These are phyloP conservation scores for Asclepias syriaca DNA, from an alignment of 257 asterid species.

Conservation along the genomic window DNA sequence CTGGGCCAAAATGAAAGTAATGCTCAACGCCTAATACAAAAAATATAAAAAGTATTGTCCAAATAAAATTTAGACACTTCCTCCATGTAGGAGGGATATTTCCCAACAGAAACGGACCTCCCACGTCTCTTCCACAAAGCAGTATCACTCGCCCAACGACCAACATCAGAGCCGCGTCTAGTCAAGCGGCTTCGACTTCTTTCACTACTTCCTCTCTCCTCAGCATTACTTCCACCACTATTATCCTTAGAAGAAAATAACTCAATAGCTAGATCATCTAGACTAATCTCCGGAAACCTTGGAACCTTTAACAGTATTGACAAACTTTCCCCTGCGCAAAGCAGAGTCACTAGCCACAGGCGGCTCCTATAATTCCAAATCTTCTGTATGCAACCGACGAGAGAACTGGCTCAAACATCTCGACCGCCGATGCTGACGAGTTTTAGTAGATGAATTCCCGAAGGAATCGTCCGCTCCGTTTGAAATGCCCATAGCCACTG, in stretches of 20 bases:
- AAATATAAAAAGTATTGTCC: too few relatives aligned
- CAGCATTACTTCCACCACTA: conserved; percentile 34
- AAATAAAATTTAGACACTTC: too few relatives aligned
- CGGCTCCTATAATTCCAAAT: conserved; percentile 27
- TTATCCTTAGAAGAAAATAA: conserved; percentile 44
- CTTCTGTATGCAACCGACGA: conserved; percentile 16
- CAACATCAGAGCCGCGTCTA: conserved; percentile 43
- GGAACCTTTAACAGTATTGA: conserved; percentile 72
- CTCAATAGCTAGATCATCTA: conserved; percentile 81
- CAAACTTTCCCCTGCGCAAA: conserved; percentile 63
- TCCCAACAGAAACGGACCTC: conserved; percentile 84
- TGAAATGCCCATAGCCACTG: conserved; percentile 18
- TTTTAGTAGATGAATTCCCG: conserved; percentile 20
- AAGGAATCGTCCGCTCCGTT: conserved; percentile 17
- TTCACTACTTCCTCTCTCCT: conserved; percentile 32
- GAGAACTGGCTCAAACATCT: conserved; percentile 43
- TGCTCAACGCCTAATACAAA: too few relatives aligned
- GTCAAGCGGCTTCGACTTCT: conserved; percentile 34
- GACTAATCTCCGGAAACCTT: conserved; percentile 65
- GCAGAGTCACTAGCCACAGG: conserved; percentile 30
- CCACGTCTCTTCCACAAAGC: conserved; percentile 72
- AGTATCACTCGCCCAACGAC: conserved; percentile 79
- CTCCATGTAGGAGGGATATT: too few relatives aligned
- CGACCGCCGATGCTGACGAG: conserved; percentile 42
- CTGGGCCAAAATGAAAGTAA: too few relatives aligned